Evolutionary conservation across 805 yeast species (phyloP), one percentile per base, ranked within the genome.

Genomic region (Debaryomyces maramus): DNA sequence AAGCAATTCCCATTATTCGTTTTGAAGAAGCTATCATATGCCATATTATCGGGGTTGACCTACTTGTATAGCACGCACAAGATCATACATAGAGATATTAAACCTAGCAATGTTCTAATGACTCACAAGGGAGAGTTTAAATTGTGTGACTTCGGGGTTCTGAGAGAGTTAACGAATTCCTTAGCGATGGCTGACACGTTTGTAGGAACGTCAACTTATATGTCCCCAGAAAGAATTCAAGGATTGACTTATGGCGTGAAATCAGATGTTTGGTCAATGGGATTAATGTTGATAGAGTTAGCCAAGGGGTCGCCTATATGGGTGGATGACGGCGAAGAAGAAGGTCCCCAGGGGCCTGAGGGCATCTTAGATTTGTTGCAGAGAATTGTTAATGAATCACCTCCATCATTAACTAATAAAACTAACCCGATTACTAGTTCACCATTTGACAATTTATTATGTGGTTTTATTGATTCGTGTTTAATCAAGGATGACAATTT

Each of bases 211-310:
- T 88, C 97, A 1, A 88, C 95, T 0, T 93, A 93, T 59, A 93
- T 93, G 75, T 86, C 96, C 1, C 99, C 99, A 0, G 99, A 93
- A 55, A 75, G 99, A 46, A 91, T 93, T 40, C 96, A 89, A 63
- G 99, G 99, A 14, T 88, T 87, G 31, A 83, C 83, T 7, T 93
- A 93, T 63, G 85, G 96, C 6, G 83, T 90, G n/a, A 89, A 90
- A 51, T 91, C 96, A 27, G 99, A 93, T 60, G 91, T 93, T 9
- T 93, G 99, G 99, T 88, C 97, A 0, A 67, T 90, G 49, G 99
- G 99, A 1, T 69, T 93, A 32, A 85, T 90, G 83, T 70, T 93
- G 29, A 80, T 88, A 36, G 98, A 93, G 60, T 69, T 93, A 38
- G 91, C 96, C 1, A 79, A 86, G 3, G 98, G 98, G 0, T 73